phyloP scores from a whole-genome alignment of 495 filamentous ascomycete genomes.

The Neurospora tetrasperma region DNA sequence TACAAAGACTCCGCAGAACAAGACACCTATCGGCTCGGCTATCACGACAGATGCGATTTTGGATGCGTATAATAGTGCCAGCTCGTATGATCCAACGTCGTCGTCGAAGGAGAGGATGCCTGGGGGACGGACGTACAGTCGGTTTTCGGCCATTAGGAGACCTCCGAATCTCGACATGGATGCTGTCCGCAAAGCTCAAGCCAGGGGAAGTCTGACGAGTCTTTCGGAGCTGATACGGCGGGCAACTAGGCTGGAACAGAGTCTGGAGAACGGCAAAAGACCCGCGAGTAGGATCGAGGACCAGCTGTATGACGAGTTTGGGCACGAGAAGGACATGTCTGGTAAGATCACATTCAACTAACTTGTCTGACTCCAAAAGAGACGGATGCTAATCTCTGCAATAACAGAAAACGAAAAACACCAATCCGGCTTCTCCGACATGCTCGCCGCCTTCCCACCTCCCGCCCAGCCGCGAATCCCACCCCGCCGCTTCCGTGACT shows the following conservation, averaged over 20 bases:
- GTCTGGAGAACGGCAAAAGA: conserved; percentile 70
- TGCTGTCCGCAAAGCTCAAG: conserved; percentile 66
- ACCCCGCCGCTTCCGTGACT: conserved; percentile 37
- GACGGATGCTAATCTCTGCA: conserved; percentile 22
- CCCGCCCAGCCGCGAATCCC: conserved; percentile 50
- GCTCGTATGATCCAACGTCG: background rate
- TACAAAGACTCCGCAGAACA: conserved; percentile 11
- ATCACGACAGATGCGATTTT: conserved; percentile 32
- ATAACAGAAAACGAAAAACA: conserved; percentile 34
- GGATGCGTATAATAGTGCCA: conserved; percentile 22
- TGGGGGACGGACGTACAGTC: conserved; percentile 23
- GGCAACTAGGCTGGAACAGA: conserved; percentile 77
- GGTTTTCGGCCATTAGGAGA: conserved; percentile 46
- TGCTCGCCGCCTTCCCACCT: conserved; percentile 84
- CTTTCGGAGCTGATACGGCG: conserved; percentile 82
- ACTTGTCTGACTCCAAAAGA: background rate
- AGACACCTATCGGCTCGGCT: conserved; percentile 10
- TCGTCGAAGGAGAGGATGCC: background rate
- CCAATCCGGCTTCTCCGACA: conserved; percentile 67
- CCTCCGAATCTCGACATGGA: conserved; percentile 72
- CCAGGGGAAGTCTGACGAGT: conserved; percentile 80
- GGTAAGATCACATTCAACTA: conserved; percentile 18
- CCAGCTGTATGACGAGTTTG: conserved; percentile 19
- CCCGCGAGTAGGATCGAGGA: conserved; percentile 63
- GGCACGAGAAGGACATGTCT: conserved; percentile 27